Conservation (phyloP, 2,329 filamentous ascomycete species). For the Helotiales sp. region DNA sequence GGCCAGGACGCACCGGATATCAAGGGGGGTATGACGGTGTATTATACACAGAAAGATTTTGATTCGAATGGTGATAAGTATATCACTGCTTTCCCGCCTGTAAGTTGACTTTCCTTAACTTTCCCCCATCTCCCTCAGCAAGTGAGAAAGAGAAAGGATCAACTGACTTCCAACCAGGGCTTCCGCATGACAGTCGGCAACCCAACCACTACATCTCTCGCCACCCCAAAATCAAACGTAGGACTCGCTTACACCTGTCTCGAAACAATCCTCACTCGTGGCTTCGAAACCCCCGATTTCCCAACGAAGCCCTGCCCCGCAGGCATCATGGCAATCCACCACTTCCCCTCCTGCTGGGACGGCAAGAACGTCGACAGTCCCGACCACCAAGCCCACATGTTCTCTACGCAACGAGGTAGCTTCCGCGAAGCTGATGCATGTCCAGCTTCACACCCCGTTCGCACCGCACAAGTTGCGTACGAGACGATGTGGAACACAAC, state of each 20-base stretch:
- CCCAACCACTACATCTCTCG: conserved; percentile 15
- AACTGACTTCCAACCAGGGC: conserved; percentile 17
- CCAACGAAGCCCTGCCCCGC: conserved; percentile 15
- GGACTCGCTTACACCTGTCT: conserved; percentile 25
- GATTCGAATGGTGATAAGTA: conserved; percentile 14
- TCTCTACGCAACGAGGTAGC: conserved; percentile 48
- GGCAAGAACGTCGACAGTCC: conserved; percentile 45
- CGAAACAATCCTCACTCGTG: conserved; percentile 14
- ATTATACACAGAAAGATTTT: conserved; percentile 47
- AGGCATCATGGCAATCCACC: conserved; percentile 24
- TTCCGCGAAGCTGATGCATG: conserved; percentile 3
- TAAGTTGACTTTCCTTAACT: not conserved
- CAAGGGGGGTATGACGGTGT: conserved; percentile 46
- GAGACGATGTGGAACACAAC: conserved; percentile 9
- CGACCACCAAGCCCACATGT: conserved; percentile 61
- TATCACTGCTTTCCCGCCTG: conserved; percentile 18
- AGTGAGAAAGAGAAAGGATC: no score
- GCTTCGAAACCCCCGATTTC: conserved; percentile 23
- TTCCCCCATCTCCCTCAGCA: no score
- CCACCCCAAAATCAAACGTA: not conserved
- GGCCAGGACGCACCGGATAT: conserved; percentile 25
- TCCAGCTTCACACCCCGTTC: not conserved
- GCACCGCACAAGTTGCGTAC: conserved; percentile 7
- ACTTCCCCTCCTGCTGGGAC: conserved; percentile 55
- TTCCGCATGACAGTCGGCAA: conserved; percentile 29